Evolutionary conservation across 345 rosid species (phyloP).

Genomic region (Eucalyptus tenuipes): DNA sequence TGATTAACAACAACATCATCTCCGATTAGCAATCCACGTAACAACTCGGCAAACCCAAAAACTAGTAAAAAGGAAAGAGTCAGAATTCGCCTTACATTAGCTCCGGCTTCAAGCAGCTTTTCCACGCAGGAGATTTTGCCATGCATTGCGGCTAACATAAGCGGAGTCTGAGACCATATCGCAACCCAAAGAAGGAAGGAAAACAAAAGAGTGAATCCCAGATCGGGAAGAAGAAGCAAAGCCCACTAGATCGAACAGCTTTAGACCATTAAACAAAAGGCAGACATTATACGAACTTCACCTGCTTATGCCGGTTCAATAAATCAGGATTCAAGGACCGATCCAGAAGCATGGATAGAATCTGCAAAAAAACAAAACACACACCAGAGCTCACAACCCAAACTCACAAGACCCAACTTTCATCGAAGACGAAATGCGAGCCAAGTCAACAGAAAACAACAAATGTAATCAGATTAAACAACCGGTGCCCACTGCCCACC

Average conservation of each 20-base stretch:
- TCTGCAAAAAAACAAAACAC: conserved; percentile 29
- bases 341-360: conserved; percentile 62
- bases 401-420: background rate
- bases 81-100: conserved; percentile 56
- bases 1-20: conserved; percentile 12
- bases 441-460: background rate
- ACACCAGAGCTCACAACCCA: background rate
- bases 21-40: background rate
- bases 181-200: background rate
- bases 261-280: background rate
- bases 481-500: background rate
- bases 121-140: conserved; percentile 76
- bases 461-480: background rate
- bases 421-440: background rate
- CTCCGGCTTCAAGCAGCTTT: conserved; percentile 89
- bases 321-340: conserved; percentile 69
- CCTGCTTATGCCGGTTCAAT: conserved; percentile 94
- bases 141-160: conserved; percentile 97
- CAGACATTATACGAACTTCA: background rate
- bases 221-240: background rate
- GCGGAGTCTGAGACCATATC: conserved; percentile 53
- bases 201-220: background rate
- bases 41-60: background rate
- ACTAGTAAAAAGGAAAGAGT: background rate
- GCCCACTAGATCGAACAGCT: background rate